Conservation (phyloP, 2,329 filamentous ascomycete species). For the Diplodia mutila region DNA sequence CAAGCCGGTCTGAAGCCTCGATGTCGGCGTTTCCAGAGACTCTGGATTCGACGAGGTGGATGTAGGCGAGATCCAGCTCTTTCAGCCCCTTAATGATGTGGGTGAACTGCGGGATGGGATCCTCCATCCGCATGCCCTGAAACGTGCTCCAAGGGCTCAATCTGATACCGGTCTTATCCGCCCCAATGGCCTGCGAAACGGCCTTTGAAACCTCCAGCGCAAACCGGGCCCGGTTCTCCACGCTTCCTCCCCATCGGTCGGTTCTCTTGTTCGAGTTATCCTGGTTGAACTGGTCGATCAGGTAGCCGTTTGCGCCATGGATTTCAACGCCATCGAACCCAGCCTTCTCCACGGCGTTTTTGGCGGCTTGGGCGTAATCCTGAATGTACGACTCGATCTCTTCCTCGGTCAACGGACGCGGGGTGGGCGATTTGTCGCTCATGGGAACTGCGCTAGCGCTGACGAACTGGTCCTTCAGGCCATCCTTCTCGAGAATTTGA, state of each 20-base stretch:
- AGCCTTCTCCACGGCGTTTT: constrained; percentile 50
- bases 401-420: constrained; percentile 43
- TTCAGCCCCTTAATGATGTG: constrained; percentile 59
- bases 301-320: constrained; percentile 66
- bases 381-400: constrained; percentile 45
- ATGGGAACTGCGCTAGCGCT: constrained; percentile 40
- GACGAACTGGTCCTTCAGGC: constrained; percentile 29
- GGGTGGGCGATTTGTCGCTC: constrained; percentile 38
- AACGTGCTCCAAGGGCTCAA: constrained; percentile 64
- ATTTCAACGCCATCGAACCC: constrained; percentile 66
- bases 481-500: constrained; percentile 40
- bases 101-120: constrained; percentile 66
- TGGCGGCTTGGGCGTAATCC: constrained; percentile 49
- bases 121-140: constrained; percentile 65
- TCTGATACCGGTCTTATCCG: constrained; percentile 59
- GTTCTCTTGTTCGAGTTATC: constrained; percentile 59
- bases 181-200: constrained; percentile 55
- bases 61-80: constrained; percentile 60
- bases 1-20: constrained; percentile 32
- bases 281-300: constrained; percentile 69
- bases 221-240: constrained; percentile 59
- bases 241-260: constrained; percentile 52
- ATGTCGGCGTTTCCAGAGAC: constrained; percentile 46
- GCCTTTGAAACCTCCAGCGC: constrained; percentile 58
- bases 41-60: constrained; percentile 65